Evolutionary conservation across 192 early-diverging fungal genomes (phyloP), one percentile per base, ranked within the genome.

Genomic region (Pilaira anomala): DNA sequence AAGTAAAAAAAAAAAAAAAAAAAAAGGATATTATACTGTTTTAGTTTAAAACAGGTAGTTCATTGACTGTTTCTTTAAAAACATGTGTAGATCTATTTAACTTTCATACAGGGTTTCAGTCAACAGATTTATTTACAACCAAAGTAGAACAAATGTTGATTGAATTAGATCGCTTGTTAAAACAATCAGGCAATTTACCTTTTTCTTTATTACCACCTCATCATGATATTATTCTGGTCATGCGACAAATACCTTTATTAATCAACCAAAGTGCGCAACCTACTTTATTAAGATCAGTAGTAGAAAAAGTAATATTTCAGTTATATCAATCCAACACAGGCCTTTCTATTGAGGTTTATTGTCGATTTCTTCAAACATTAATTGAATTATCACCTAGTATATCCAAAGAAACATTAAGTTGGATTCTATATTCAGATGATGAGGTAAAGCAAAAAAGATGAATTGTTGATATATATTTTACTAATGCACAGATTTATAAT

Each of bases 381-480:
- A 94, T 92, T 66, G 91, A 94, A 46, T 66, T 86, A 54, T 95
- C 96, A 0, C 78, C 78, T 58, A 80, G 83, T 25, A 84, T 90
- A 14, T 80, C 78, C 11, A 89, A 88, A 69, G 96, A 98, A 75
- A 87, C 95, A 24, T 85, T 80, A 11, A 80, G 83, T 30, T 99
- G 97, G 97, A 74, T 99, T 24, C 76, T 95, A 30, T 97, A 92
- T 76, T 84, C 91, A 0, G 91, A 94, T 58, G 97, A 99, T 68
- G 94, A 95, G 55, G 71, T 73, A 63, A 55, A 41, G 11, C 19
- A 82, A 36, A 12, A 14, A n/a, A 19, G 28, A 16, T 4, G 13
- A 26, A 11, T 14, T 14, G 2, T 8, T 6, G 2, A 9, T 42
- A 30, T 30, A 16, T 36, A 48, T 26, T 65, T 19, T 66, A 12